Evolutionary conservation across 192 early-diverging fungal genomes (phyloP), one percentile per base, ranked within the genome.

Genomic region (Gaertneriomyces semiglobifer): DNA sequence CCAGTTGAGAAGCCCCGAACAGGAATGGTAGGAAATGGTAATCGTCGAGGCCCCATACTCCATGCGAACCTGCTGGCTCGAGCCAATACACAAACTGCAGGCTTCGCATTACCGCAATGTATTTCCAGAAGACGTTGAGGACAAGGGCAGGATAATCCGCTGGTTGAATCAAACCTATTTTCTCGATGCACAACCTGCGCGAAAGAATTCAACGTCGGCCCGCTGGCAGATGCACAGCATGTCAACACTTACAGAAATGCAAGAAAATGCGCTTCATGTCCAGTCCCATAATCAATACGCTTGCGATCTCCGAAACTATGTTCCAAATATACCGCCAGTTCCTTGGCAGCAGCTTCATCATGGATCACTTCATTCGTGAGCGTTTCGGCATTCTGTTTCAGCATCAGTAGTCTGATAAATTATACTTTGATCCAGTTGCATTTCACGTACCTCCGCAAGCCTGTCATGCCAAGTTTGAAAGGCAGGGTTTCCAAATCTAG

Each of bases 11-110:
- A 10, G 90, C 79, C 5, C 94, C 96, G 83, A 95, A 98, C 55
- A 94, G 47, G 72, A 95, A 98, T 6, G 96, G 94, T 72, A 98
- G 72, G 65, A 97, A 97, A 62, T 98, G 95, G 74, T 94, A 96
- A 71, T 98, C 96, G 66, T 98, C 95, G 46, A 98, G 81, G 3
- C 96, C 96, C 96, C 96, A 98, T n/a, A 98, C 96, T 58, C 96
- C 96, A 63, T 98, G 96, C 10, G 88, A 90, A 7, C 96, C 96
- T 39, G 96, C 96, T 10, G 96, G 96, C 69, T 98, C 96, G 18
- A 98, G 80, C 90, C 92, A 94, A 81, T 98, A 98, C 25, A 79
- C 80, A 70, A 90, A 85, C 69, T 97, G 95, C 43, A 98, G 72
- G 58, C 86, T 85, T 12, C 95, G 86, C 92, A 97, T 95, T 14